These are phyloP conservation scores for Neoconidiobolus thromboides DNA, from an alignment of 371 early-diverging fungal genomes.

Conservation along the genomic window DNA sequence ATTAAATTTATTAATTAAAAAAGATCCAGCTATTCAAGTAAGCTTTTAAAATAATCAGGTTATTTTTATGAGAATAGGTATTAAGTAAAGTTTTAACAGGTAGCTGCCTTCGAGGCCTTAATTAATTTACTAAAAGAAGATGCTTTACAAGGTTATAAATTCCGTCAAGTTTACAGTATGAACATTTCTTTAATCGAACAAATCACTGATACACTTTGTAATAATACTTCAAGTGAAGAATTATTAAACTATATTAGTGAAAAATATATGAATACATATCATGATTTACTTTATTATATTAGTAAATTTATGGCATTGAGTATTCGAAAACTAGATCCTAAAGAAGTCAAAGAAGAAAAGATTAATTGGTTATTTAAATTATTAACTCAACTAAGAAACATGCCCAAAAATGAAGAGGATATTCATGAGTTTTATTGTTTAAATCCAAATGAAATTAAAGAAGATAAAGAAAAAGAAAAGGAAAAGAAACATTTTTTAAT, in stretches of 20 bases:
- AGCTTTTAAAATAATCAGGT: not conserved
- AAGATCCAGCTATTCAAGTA: not conserved
- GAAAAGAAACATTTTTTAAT: not conserved
- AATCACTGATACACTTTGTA: not conserved
- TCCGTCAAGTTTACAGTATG: not conserved
- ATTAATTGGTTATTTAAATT: not conserved
- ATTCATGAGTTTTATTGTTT: not conserved
- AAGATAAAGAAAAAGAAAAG: not conserved
- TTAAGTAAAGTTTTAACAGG: not conserved
- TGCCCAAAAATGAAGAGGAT: not conserved
- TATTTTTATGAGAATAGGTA: not conserved
- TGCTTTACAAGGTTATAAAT: not conserved
- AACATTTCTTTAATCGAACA: not conserved
- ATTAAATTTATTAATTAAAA: not conserved
- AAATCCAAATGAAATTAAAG: not conserved
- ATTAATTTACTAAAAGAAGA: not conserved
- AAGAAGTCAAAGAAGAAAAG: not conserved
- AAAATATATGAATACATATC: not conserved
- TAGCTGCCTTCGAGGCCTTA: not conserved
- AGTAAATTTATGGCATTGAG: not conserved
- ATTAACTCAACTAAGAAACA: not conserved
- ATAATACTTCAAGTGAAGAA: not conserved
- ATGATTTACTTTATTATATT: not conserved
- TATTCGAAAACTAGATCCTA: not conserved
- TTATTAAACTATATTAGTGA: not conserved